Conservation (phyloP, 306 rosid species). For the Adenanthera pavonina region DNA sequence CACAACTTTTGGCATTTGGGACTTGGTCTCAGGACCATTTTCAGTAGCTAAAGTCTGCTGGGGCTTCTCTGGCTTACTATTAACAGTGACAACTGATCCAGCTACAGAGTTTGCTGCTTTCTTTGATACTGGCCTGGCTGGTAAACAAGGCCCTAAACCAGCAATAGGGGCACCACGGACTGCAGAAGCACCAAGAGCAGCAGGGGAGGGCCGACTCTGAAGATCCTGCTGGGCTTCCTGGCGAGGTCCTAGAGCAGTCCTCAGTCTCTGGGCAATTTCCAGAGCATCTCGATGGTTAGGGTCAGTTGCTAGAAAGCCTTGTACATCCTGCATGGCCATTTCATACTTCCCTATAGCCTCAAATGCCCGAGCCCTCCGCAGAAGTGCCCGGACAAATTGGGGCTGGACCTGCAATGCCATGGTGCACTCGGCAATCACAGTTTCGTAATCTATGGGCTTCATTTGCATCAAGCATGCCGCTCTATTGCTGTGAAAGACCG, state of each 20-base stretch:
- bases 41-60: slow-evolving; percentile 55
- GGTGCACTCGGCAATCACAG: slow-evolving; percentile 87
- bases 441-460: slow-evolving; percentile 89
- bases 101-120: slow-evolving; percentile 52
- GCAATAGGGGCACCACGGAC: slow-evolving; percentile 94
- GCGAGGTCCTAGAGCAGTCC: slow-evolving; percentile 77
- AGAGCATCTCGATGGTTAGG: slow-evolving; percentile 78
- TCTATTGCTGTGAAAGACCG: slow-evolving; percentile 88
- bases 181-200: slow-evolving; percentile 97
- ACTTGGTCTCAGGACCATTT: slow-evolving; percentile 64
- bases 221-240: slow-evolving; percentile 93
- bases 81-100: slow-evolving; percentile 46
- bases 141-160: slow-evolving; percentile 87
- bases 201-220: slow-evolving; percentile 99
- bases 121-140: slow-evolving; percentile 71
- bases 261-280: slow-evolving; percentile 82
- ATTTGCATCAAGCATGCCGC: slow-evolving; percentile 97
- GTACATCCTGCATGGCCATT: slow-evolving; percentile 89
- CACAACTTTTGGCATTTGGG: slow-evolving; percentile 62
- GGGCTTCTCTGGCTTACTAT: slow-evolving; percentile 64
- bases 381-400: slow-evolving; percentile 73
- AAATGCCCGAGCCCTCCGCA: slow-evolving; percentile 80
- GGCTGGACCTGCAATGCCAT: slow-evolving; percentile 97
- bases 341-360: slow-evolving; percentile 88
- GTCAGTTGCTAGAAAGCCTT: slow-evolving; percentile 72